Percentiles rank a stretch among this genome's conserved stretches.
phyloP scores from a whole-genome alignment of 345 rosid genomes.

The Populus nigra region DNA sequence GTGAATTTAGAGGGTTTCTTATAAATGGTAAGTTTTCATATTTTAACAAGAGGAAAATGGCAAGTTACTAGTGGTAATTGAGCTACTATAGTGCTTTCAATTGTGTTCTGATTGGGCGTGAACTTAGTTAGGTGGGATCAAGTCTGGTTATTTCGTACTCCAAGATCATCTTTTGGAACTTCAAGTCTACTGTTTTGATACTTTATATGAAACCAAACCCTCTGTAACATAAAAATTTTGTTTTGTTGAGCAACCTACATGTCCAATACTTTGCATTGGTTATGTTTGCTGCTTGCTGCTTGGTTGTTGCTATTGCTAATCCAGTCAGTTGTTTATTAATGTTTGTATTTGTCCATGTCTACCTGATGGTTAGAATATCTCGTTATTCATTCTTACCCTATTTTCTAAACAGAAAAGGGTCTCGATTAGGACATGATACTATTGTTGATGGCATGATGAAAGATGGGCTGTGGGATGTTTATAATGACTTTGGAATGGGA shows the following conservation, averaged over 20 bases:
- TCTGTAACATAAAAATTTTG: no score
- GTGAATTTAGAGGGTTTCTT: neutral
- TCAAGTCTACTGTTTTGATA: neutral
- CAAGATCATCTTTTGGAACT: neutral
- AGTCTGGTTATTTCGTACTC: neutral
- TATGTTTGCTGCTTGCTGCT: neutral
- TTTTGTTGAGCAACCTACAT: no score
- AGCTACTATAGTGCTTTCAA: neutral
- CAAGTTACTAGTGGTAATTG: no score
- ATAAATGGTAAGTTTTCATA: neutral
- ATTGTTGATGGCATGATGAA: slow-evolving; percentile 33
- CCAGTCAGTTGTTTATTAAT: neutral
- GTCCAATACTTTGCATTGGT: neutral
- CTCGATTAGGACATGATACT: slow-evolving; percentile 30
- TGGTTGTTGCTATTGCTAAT: neutral
- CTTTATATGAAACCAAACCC: neutral
- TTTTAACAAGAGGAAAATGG: neutral
- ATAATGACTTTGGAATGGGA: slow-evolving; percentile 39
- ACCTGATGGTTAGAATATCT: neutral
- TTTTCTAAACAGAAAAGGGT: slow-evolving; percentile 25
- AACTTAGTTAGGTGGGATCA: neutral
- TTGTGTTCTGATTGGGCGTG: neutral
- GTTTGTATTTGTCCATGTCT: neutral
- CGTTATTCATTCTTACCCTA: neutral
- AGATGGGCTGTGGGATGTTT: slow-evolving; percentile 34